Percentiles rank a stretch among this genome's conserved stretches.
phyloP scores from a whole-genome alignment of 768 basidiomycete species.

The Leucogyrophana mollusca region DNA sequence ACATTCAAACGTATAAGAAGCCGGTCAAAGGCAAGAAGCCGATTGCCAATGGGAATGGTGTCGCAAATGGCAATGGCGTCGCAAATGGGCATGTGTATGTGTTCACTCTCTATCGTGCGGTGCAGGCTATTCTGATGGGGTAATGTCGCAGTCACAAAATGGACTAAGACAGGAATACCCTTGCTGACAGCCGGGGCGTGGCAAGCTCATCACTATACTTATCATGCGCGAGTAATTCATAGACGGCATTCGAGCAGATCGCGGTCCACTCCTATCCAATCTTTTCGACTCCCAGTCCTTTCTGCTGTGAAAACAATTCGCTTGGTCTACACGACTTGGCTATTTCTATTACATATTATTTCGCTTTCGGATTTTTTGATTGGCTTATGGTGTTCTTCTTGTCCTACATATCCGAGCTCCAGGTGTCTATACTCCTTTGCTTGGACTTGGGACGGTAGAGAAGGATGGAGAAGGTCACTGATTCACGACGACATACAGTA shows the following conservation, averaged over 20 bases:
- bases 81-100: conserved; percentile 22
- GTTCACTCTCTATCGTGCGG: not conserved
- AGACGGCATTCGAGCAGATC: not conserved
- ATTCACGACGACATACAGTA: conserved; percentile 6
- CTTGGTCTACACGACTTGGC: too few relatives aligned
- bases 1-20: conserved; percentile 82
- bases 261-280: conserved; percentile 7
- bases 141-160: conserved; percentile 28
- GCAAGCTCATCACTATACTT: conserved; percentile 12
- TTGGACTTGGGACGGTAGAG: conserved; percentile 1
- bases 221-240: conserved; percentile 10
- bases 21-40: conserved; percentile 38
- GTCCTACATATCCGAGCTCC: not conserved
- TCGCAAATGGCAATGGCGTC: conserved; percentile 39
- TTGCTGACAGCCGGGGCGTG: conserved; percentile 1
- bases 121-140: conserved; percentile 1
- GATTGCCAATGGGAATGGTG: conserved; percentile 41
- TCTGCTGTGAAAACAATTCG: conserved; percentile 13
- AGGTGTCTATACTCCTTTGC: conserved; percentile 1
- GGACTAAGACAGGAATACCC: conserved; percentile 24
- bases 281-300: conserved; percentile 11
- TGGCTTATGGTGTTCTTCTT: conserved; percentile 11
- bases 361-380: conserved; percentile 10
- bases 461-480: too few relatives aligned
- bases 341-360: conserved; percentile 17